Conservation (phyloP, 2,329 filamentous ascomycete species). For the Chrysoporthe cubensis region DNA sequence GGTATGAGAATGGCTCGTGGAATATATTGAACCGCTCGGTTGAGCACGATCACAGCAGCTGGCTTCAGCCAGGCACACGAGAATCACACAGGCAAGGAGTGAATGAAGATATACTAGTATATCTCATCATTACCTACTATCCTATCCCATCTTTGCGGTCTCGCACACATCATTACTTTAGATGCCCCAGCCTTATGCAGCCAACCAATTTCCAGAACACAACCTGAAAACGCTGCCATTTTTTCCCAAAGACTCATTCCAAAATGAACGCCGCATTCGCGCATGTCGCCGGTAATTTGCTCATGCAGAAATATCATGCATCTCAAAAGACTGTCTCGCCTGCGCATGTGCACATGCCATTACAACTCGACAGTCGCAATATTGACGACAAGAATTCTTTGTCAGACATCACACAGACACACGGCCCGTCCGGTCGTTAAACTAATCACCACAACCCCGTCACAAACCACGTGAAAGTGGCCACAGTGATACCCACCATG, state of each 20-base stretch:
- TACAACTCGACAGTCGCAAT: constrained; percentile 14
- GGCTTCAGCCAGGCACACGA: neutral
- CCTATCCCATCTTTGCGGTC: constrained; percentile 6
- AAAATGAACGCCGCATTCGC: constrained; percentile 24
- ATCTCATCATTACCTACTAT: constrained; percentile 23
- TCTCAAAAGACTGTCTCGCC: constrained; percentile 19
- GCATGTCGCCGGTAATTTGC: constrained; percentile 3
- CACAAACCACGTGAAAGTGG: constrained; percentile 69
- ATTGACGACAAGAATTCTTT: constrained; percentile 15
- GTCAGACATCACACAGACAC: neutral
- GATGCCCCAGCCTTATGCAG: constrained; percentile 11
- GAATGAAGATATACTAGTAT: constrained; percentile 12
- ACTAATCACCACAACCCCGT: constrained; percentile 45
- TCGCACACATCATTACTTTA: constrained; percentile 28
- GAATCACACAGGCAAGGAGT: neutral
- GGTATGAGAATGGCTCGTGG: constrained; percentile 40
- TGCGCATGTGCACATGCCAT: constrained; percentile 25
- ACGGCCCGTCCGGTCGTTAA: neutral
- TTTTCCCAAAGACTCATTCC: constrained; percentile 10
- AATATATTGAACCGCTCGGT: neutral
- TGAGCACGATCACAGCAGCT: neutral
- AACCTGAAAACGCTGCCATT: constrained; percentile 10
- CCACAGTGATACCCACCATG: constrained; percentile 60
- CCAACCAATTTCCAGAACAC: constrained; percentile 5
- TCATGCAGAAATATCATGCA: constrained; percentile 3